Percentiles rank a stretch among this genome's conserved stretches.
phyloP scores from a whole-genome alignment of 192 early-diverging fungal genomes.

The Fimicolochytrium jonesii region DNA sequence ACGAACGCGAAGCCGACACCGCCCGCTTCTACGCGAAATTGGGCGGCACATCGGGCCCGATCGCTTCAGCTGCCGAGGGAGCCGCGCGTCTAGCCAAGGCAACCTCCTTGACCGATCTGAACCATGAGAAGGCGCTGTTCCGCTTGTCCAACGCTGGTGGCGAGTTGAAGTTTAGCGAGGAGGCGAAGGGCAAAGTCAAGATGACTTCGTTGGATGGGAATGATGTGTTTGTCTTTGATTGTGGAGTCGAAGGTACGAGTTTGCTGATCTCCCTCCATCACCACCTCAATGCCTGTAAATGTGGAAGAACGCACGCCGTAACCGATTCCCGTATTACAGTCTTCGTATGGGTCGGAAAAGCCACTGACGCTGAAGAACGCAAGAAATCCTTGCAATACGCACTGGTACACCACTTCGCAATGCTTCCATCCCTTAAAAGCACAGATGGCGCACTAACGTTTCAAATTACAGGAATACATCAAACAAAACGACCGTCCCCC shows the following conservation, averaged over 20 bases:
- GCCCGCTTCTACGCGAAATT: conserved; percentile 20
- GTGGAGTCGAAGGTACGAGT: conserved; percentile 26
- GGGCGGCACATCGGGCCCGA: conserved; percentile 58
- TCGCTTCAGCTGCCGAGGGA: conserved; percentile 49
- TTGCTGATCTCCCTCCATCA: background rate
- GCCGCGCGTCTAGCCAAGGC: conserved; percentile 11
- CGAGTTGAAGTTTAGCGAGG: conserved; percentile 48
- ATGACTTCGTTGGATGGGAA: conserved; percentile 48
- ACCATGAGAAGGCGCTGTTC: conserved; percentile 41
- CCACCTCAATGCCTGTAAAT: no score
- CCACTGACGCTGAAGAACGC: conserved; percentile 48
- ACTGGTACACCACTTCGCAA: conserved; percentile 31
- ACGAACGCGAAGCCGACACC: conserved; percentile 4
- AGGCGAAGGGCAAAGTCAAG: conserved; percentile 44
- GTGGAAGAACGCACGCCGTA: no score
- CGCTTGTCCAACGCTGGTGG: conserved; percentile 26
- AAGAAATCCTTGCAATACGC: conserved; percentile 55
- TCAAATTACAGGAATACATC: conserved; percentile 50
- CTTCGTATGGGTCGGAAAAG: conserved; percentile 33
- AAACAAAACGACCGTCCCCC: conserved; percentile 44
- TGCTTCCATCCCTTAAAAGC: background rate
- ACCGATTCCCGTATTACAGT: no score
- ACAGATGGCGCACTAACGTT: no score
- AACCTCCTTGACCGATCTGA: conserved; percentile 6
- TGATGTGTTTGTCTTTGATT: conserved; percentile 69